A percentile compares a stretch with the other conserved stretches of the same genome.
phyloP scores from a whole-genome alignment of 331 rosid genomes.

The Rhamnella rubrinervis region DNA sequence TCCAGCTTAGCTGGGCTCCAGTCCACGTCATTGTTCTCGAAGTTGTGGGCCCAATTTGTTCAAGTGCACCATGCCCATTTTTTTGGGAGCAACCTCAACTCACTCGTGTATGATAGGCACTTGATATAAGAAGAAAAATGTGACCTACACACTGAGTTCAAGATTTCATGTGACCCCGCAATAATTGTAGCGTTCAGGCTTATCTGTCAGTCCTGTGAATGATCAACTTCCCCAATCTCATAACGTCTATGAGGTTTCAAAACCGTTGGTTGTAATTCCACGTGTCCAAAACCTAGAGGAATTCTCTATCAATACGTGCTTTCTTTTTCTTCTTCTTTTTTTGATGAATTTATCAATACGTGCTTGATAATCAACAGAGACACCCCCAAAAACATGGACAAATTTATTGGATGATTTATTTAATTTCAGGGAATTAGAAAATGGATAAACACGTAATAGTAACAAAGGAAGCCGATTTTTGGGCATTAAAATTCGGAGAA shows the following conservation, averaged over 20 bases:
- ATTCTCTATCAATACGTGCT: conserved; percentile 16
- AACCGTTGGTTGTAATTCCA: conserved; percentile 9
- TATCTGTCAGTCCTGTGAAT: not conserved
- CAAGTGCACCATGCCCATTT: no score
- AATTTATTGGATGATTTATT: conserved; percentile 4
- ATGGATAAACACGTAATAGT: conserved; percentile 17
- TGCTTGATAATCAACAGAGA: not conserved
- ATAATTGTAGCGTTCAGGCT: no score
- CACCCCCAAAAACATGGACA: conserved; percentile 4
- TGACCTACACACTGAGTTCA: no score
- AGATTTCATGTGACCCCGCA: no score
- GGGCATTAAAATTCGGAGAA: conserved; percentile 40
- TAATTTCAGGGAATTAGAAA: not conserved
- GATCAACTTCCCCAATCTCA: no score
- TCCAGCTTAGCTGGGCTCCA: no score
- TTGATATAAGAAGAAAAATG: no score
- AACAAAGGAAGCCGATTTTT: conserved; percentile 30
- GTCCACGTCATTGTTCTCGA: no score
- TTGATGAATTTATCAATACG: conserved; percentile 21
- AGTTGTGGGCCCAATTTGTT: no score
- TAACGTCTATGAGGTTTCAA: not conserved
- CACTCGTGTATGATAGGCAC: no score
- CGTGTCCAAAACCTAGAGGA: conserved; percentile 12
- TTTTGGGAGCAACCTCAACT: no score
- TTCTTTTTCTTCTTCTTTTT: no score